Evolutionary conservation across 176 grass and related monocot genomes (phyloP), one percentile per base, ranked within the genome.

Genomic region (Eragrostis curvula): DNA sequence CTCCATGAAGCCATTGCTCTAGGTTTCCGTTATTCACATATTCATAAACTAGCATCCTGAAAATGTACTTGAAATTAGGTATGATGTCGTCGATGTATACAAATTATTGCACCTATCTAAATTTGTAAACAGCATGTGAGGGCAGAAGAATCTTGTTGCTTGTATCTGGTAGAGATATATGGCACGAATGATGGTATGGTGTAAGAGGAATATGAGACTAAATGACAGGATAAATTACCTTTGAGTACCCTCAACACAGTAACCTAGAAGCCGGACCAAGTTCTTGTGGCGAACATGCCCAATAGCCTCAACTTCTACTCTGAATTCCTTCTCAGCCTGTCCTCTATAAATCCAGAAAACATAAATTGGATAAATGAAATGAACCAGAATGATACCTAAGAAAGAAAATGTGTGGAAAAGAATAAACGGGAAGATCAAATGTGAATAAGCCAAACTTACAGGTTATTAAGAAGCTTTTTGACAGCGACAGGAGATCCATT

Each of bases 231-330:
- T 52, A 51, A 73, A 76, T 90, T 53, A 95, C 93, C 93, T 92
- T 71, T 95, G 93, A 80, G 93, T 95, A 83, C 93, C 93, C 71
- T 95, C 93, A 15, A 95, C 85, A 47, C 93, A 95, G 46, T 92
- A 95, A 50, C 89, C 93, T 21, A 95, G 85, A 82, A 95, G 89
- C 41, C 93, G 89, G 29, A 95, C 93, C 40, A 95, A 83, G 88
- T 95, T 95, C 70, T 95, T 95, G 82, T 95, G 93, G 50, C 93
- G 93, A 70, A 95, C 93, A 92, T 95, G 93, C 83, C 93, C 93
- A 59, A 95, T 95, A 68, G 93, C 93, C 75, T 95, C 93, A 85
- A 95, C 93, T 90, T 95, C 93, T 81, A 95, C 93, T 86, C 89
- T 81, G 70, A 95, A 95, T 90, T 95, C 93, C 79, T 95, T 95